Conservation (phyloP, 352 stramenopile species). For the Phytopythium chamaehyphon region DNA sequence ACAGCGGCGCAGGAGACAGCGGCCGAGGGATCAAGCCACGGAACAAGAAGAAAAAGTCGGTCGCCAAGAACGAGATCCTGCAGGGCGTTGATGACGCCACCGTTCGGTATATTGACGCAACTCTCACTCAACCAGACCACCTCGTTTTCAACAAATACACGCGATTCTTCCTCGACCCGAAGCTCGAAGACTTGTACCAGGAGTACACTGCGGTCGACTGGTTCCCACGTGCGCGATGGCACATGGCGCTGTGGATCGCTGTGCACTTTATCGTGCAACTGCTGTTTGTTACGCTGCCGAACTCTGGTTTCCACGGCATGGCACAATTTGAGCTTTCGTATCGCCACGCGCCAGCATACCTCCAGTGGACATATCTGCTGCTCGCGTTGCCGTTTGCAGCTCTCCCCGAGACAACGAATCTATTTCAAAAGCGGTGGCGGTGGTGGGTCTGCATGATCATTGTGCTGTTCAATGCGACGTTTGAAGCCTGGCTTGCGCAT, state of each 20-base stretch:
- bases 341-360: slow-evolving; percentile 29
- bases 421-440: slow-evolving; percentile 72
- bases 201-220: slow-evolving; percentile 83
- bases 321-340: slow-evolving; percentile 65
- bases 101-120: slow-evolving; percentile 69
- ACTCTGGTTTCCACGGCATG: slow-evolving; percentile 57
- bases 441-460: slow-evolving; percentile 73
- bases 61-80: slow-evolving; percentile 26
- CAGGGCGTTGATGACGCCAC: slow-evolving; percentile 47
- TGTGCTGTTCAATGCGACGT: slow-evolving; percentile 71
- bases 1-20: slow-evolving; percentile 11
- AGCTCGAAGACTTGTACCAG: slow-evolving; percentile 77
- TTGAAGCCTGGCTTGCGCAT: slow-evolving; percentile 72
- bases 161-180: slow-evolving; percentile 69
- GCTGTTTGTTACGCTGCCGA: slow-evolving; percentile 57
- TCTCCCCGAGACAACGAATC: slow-evolving; percentile 59
- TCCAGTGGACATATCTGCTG: slow-evolving; percentile 72
- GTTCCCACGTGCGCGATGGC: slow-evolving; percentile 71
- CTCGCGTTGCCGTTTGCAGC: slow-evolving; percentile 70
- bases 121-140: slow-evolving; percentile 64
- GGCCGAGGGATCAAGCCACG: not conserved
- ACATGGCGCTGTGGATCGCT: slow-evolving; percentile 66
- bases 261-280: slow-evolving; percentile 68
- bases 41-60: slow-evolving; percentile 11
- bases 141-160: slow-evolving; percentile 81